A percentile compares a stretch with the other conserved stretches of the same genome.
These are phyloP conservation scores for Theobroma grandiflorum DNA, from an alignment of 441 rosid genomes.

Conservation along the genomic window DNA sequence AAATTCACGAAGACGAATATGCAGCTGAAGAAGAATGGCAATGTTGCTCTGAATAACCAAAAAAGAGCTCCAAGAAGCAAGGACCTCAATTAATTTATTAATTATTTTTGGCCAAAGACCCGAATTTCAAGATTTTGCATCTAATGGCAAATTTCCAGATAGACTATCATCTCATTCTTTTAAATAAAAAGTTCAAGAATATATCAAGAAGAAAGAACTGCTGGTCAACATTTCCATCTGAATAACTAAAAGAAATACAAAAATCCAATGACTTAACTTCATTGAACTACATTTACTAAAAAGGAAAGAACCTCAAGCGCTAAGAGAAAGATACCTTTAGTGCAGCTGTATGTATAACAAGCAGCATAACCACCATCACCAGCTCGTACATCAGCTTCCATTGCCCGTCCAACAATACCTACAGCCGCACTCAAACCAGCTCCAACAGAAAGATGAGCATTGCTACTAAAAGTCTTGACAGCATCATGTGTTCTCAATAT, in stretches of 20 bases:
- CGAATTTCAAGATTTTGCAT: not conserved
- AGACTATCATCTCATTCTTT: not conserved
- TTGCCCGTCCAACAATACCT: conserved; percentile 77
- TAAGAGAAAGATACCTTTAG: conserved; percentile 69
- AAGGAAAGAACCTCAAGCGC: not conserved
- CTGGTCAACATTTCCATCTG: not conserved
- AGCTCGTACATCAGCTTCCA: conserved; percentile 91
- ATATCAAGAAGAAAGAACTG: no score
- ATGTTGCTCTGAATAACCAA: no score
- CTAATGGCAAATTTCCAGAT: not conserved
- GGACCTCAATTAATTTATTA: no score
- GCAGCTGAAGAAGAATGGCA: not conserved
- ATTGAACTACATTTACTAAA: conserved; percentile 12
- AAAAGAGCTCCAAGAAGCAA: no score
- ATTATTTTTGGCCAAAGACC: no score
- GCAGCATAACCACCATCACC: conserved; percentile 97
- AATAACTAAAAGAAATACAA: not conserved
- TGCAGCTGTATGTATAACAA: conserved; percentile 95
- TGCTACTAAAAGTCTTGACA: conserved; percentile 82
- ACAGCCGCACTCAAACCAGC: conserved; percentile 95
- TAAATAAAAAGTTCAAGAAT: not conserved
- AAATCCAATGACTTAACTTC: not conserved
- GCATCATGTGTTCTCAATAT: conserved; percentile 87
- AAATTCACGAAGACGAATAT: not conserved
- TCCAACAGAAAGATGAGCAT: conserved; percentile 82